phyloP scores from a whole-genome alignment of 2,329 filamentous ascomycete genomes.

The Hirsutella minnesotensis region DNA sequence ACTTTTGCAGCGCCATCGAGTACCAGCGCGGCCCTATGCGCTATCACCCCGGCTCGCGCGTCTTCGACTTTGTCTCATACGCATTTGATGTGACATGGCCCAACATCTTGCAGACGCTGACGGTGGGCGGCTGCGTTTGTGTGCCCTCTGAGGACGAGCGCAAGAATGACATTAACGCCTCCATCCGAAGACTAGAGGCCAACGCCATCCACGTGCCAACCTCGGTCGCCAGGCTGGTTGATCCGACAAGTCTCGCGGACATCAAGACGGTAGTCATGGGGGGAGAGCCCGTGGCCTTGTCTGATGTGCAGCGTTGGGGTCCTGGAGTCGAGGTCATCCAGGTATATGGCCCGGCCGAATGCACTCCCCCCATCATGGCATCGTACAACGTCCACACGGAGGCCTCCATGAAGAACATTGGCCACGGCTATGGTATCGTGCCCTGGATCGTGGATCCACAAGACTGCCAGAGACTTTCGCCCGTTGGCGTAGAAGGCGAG shows the following conservation, averaged over 20 bases:
- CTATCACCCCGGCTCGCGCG: constrained; percentile 6
- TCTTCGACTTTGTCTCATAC: constrained; percentile 13
- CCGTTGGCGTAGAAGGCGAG: too few relatives aligned
- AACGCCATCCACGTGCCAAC: constrained; percentile 8
- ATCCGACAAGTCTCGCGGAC: background rate
- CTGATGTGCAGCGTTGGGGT: constrained; percentile 2
- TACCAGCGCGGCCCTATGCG: constrained; percentile 8
- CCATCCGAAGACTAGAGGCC: constrained; percentile 3
- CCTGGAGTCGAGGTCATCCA: constrained; percentile 7
- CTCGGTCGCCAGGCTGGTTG: constrained; percentile 7
- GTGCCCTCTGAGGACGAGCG: constrained; percentile 6
- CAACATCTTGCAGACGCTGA: constrained; percentile 9
- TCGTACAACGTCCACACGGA: too few relatives aligned
- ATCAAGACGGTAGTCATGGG: constrained; percentile 8
- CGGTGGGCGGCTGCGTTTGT: constrained; percentile 9
- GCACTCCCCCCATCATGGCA: too few relatives aligned
- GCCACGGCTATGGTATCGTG: too few relatives aligned
- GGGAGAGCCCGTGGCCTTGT: constrained; percentile 5
- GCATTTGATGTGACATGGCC: constrained; percentile 9
- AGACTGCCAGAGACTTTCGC: too few relatives aligned
- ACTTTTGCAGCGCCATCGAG: constrained; percentile 7
- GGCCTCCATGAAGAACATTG: too few relatives aligned
- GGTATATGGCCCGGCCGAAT: constrained; percentile 12
- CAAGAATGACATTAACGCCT: constrained; percentile 4
- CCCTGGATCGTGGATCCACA: too few relatives aligned